Conservation (phyloP, 805 yeast genomes). For the Yarrowia porcina region DNA sequence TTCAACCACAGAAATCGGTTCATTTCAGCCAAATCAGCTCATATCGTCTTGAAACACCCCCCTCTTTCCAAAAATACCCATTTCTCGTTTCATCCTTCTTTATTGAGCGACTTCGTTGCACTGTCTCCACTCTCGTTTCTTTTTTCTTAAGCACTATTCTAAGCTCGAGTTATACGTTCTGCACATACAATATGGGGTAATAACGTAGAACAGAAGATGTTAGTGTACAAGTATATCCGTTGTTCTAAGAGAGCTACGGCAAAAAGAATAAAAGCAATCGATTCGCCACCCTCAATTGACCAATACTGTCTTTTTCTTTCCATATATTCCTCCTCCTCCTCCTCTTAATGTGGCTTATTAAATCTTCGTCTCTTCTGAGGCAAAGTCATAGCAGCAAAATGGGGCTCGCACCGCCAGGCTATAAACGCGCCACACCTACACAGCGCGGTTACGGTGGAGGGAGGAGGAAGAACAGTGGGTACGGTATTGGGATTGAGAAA, state of each 20-base stretch:
- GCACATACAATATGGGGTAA: too few relatives aligned
- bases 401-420: neutral
- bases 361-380: neutral
- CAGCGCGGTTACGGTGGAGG: neutral
- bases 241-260: neutral
- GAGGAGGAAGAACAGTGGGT: neutral
- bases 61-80: too few relatives aligned
- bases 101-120: too few relatives aligned
- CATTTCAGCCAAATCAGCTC: too few relatives aligned
- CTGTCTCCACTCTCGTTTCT: neutral
- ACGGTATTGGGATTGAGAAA: neutral
- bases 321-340: too few relatives aligned
- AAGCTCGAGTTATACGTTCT: neutral
- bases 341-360: conserved; percentile 1
- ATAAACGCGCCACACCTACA: neutral
- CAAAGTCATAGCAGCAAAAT: neutral
- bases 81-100: neutral
- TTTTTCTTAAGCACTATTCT: neutral
- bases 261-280: too few relatives aligned
- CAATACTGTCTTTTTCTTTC: too few relatives aligned
- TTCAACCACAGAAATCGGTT: too few relatives aligned
- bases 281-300: too few relatives aligned
- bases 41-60: too few relatives aligned
- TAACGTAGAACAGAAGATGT: too few relatives aligned
- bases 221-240: neutral